Conservation (phyloP, 257 asterid genomes). For the Plectranthus barbatus region DNA sequence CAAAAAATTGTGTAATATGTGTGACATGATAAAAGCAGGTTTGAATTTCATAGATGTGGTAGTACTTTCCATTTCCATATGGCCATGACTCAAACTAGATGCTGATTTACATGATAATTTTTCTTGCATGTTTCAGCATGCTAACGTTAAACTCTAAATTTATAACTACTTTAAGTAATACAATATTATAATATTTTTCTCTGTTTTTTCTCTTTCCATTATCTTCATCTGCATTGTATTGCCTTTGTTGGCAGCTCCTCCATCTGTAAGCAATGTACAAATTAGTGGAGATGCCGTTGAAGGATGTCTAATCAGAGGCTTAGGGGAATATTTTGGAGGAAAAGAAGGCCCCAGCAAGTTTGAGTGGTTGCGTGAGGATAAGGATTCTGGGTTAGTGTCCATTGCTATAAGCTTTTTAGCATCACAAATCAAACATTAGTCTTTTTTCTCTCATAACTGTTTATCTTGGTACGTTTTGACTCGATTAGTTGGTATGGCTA, state of each 20-base stretch:
- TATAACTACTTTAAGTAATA: too few relatives aligned
- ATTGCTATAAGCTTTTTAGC: constrained; percentile 10
- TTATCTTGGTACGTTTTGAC: neutral
- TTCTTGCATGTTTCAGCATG: too few relatives aligned
- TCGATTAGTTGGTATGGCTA: constrained; percentile 1
- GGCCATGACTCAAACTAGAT: too few relatives aligned
- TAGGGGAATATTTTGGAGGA: constrained; percentile 92
- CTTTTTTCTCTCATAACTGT: neutral
- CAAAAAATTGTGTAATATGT: too few relatives aligned
- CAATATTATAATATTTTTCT: too few relatives aligned
- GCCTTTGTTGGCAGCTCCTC: constrained; percentile 64
- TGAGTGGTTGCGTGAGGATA: constrained; percentile 84
- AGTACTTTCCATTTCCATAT: too few relatives aligned
- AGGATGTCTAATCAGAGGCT: constrained; percentile 64
- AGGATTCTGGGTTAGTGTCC: constrained; percentile 63
- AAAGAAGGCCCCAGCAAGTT: constrained; percentile 97
- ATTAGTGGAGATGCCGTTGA: constrained; percentile 77
- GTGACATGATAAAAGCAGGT: too few relatives aligned
- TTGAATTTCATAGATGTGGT: too few relatives aligned
- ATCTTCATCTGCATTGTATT: neutral
- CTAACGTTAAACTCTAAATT: too few relatives aligned
- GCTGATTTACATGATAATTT: too few relatives aligned
- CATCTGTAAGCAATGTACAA: constrained; percentile 67
- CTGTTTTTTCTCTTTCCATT: neutral
- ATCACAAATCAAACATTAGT: neutral